Evolutionary conservation across 1,139 yeast species (phyloP), one percentile per base, ranked within the genome.

Genomic region (Fermentozyma sake): DNA sequence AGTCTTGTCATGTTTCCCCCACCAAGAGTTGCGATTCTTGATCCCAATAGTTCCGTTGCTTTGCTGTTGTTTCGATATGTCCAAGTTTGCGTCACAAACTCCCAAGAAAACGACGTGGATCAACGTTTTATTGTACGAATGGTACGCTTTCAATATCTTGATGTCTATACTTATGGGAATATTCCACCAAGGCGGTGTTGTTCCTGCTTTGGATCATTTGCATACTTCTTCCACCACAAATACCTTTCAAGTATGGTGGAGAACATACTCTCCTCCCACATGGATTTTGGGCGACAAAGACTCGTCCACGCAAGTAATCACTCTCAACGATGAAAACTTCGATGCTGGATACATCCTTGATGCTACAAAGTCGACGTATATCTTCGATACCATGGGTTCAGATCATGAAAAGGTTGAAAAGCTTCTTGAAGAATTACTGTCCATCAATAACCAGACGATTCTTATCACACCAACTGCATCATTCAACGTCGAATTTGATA

Each of bases 231-330:
- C 38, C 12, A 11, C 17, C 14, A 29, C 37, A 2, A 30, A 42
- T n/a, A 41, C 48, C 3, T 41, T 72, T 0, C 74, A 79, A 20
- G 47, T 86, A 2, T 91, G 95, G 91, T 91, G 97, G 96, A 78
- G 89, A 49, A 86, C 96, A 0, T 91, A 89, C 46, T 72, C 87
- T 2, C 97, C 97, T 0, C 97, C 98, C 1, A 70, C 85, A 3
- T 89, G 96, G 95, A 49, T 89, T 32, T 57, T 85, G 26, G 84
- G 81, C 3, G 62, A 61, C 28, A 21, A 26, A 1, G 22, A 39
- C 0, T 30, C 41, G 14, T 30, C 45, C 0, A 29, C 43, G 5
- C 47, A 49, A 26, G 46, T 50, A 24, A 27, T 52, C 2, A 27
- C 46, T 2, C 27, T 51, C n/a, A 41, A 41, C 8, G 46, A 46